Conservation (phyloP, 2,329 filamentous ascomycete species). For the Calonectria henricotiae region DNA sequence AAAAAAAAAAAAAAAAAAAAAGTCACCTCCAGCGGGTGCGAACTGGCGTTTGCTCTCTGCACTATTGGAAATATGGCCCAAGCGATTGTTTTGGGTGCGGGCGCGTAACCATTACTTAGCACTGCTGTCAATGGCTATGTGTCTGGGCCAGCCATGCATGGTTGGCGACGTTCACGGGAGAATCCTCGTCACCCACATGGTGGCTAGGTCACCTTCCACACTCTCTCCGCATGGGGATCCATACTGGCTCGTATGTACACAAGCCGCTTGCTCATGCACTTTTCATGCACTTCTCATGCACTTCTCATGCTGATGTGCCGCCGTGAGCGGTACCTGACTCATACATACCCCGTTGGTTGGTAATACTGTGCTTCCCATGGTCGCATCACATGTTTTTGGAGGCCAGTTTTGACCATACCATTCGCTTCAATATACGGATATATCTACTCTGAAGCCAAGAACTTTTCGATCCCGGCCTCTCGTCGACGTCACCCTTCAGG, state of each 20-base stretch:
- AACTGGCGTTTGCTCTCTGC: conserved; percentile 18
- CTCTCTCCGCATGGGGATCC: conserved; percentile 20
- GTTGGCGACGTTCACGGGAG: conserved; percentile 31
- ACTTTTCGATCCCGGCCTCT: neutral
- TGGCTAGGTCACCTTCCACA: conserved; percentile 29
- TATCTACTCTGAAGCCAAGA: neutral
- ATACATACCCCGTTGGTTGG: conserved; percentile 36
- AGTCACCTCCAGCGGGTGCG: neutral
- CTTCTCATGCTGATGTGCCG: conserved; percentile 19
- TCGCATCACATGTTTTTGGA: conserved; percentile 16
- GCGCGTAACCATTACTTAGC: neutral
- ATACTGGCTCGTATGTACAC: conserved; percentile 27
- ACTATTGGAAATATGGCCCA: conserved; percentile 1
- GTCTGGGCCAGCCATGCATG: conserved; percentile 14
- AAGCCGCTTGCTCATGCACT: neutral
- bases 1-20: too few relatives aligned
- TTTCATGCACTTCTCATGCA: conserved; percentile 25
- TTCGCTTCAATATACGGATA: neutral
- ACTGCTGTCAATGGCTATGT: conserved; percentile 11
- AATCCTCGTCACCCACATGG: conserved; percentile 41
- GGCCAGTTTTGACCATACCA: neutral
- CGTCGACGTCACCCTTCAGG: conserved; percentile 1
- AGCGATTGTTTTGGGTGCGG: conserved; percentile 5
- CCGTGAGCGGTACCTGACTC: conserved; percentile 39
- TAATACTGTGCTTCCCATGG: conserved; percentile 14